Conservation (phyloP, 2,329 filamentous ascomycete species). For the Lecanosticta acicola region DNA sequence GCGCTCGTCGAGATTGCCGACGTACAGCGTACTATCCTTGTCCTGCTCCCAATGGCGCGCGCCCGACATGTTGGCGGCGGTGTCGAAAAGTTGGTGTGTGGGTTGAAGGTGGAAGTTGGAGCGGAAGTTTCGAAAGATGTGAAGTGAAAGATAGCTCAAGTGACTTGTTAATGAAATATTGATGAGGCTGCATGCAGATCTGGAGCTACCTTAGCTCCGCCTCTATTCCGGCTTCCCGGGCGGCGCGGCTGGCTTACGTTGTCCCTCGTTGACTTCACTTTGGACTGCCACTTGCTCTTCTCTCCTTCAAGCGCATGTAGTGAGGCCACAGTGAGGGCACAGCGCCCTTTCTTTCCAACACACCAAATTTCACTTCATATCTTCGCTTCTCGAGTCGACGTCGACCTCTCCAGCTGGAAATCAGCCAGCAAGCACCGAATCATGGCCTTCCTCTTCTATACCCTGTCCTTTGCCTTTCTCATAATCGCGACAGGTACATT, state of each 20-base stretch:
- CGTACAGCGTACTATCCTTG: conserved; percentile 96
- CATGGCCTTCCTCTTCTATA: conserved; percentile 80
- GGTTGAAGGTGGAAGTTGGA: background rate
- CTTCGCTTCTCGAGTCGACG: background rate
- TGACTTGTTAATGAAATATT: too few relatives aligned
- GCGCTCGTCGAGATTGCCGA: conserved; percentile 97
- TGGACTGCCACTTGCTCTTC: background rate
- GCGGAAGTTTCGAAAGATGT: too few relatives aligned
- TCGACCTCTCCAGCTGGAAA: conserved; percentile 1
- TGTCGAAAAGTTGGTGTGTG: conserved; percentile 1
- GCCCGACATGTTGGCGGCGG: conserved; percentile 54
- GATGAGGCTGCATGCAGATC: too few relatives aligned
- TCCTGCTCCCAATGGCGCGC: conserved; percentile 84
- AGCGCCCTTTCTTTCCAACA: background rate
- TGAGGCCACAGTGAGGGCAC: conserved; percentile 3
- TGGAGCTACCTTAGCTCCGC: conserved; percentile 3
- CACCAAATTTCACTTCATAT: background rate
- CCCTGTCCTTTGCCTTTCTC: conserved; percentile 65
- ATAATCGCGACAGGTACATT: conserved; percentile 61
- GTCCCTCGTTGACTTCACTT: background rate
- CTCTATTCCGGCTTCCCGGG: background rate
- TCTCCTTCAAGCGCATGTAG: conserved; percentile 2
- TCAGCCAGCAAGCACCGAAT: conserved; percentile 7
- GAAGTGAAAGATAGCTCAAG: too few relatives aligned
- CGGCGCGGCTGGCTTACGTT: background rate